A percentile compares a stretch with the other conserved stretches of the same genome.
These are phyloP conservation scores for Pichia eremophila DNA, from an alignment of 805 yeast species.

Conservation along the genomic window DNA sequence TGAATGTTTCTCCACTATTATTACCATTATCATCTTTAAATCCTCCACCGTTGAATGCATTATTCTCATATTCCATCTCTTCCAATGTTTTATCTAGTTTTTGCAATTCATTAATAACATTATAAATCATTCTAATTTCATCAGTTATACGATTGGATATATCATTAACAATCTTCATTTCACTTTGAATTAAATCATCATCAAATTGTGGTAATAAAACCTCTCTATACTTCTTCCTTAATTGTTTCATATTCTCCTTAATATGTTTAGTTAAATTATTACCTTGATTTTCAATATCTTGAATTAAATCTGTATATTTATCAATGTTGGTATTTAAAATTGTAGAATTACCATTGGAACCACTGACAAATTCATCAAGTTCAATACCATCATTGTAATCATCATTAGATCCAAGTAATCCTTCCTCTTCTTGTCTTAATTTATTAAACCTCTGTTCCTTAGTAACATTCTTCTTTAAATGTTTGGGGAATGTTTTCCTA, in stretches of 20 bases:
- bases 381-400: not conserved
- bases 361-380: constrained; percentile 4
- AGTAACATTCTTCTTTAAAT: constrained; percentile 9
- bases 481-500: constrained; percentile 81
- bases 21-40: constrained; percentile 1
- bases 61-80: not conserved
- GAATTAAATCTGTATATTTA: constrained; percentile 6
- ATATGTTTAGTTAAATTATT: constrained; percentile 28
- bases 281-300: constrained; percentile 9
- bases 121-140: constrained; percentile 70
- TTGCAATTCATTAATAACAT: constrained; percentile 55
- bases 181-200: constrained; percentile 69
- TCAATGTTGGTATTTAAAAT: not conserved
- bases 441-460: constrained; percentile 28
- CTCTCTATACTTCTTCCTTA: constrained; percentile 67
- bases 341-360: too few species aligned
- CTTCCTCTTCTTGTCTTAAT: constrained; percentile 48
- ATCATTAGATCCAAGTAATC: constrained; percentile 31
- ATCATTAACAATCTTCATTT: constrained; percentile 48
- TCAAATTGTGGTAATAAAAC: constrained; percentile 80
- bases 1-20: not conserved
- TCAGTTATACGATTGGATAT: constrained; percentile 68
- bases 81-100: constrained; percentile 22
- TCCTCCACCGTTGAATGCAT: not conserved
- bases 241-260: constrained; percentile 43